Evolutionary conservation across 495 filamentous ascomycete species (phyloP), one percentile per base, ranked within the genome.

Genomic region (Aeminium ludgeri): DNA sequence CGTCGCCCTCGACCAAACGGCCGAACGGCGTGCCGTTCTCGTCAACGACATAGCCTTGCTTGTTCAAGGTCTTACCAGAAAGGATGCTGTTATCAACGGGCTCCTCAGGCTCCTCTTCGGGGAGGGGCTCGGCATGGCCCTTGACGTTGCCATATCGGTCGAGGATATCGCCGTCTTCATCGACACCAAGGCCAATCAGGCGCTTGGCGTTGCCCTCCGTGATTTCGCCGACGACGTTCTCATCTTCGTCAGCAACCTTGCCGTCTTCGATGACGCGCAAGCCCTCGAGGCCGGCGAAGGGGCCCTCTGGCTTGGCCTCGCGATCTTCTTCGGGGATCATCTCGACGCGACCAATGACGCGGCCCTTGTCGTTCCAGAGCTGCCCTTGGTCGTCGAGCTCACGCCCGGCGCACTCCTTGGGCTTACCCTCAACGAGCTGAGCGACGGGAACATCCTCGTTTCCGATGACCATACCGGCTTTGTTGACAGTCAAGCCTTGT

Each of bases 91-190:
- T 65, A 55, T 91, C 60, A 3, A 52, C 44, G 13, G 47, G 46
- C 19, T 34, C 30, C 36, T 56, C 78, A 28, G 55, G 59, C 48
- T 71, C 72, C 23, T 63, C 61, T 23, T 63, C 63, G 28, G 64
- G 67, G 13, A 66, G 67, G 12, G 67, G 69, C 49, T 78, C 73
- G 28, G 71, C 73, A 27, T 71, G 67, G 17, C 70, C 74, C 54
- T 61, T 61, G 34, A 78, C 70, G 52, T 85, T 86, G 30, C 84
- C 84, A 36, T 72, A 72, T 50, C 73, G 76, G 55, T 87, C 84
- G 27, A 85, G 61, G 45, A 92, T 80, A 43, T 89, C 83, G 10
- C 84, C 84, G 52, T 92, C 84, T 28, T 79, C 67, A 50, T 89
- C 84, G 32, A 89, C 81, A 13, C 65, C 58, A 48, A 79, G 76